These are phyloP conservation scores for Leucaena leucocephala DNA, from an alignment of 306 rosid species.

Conservation along the genomic window DNA sequence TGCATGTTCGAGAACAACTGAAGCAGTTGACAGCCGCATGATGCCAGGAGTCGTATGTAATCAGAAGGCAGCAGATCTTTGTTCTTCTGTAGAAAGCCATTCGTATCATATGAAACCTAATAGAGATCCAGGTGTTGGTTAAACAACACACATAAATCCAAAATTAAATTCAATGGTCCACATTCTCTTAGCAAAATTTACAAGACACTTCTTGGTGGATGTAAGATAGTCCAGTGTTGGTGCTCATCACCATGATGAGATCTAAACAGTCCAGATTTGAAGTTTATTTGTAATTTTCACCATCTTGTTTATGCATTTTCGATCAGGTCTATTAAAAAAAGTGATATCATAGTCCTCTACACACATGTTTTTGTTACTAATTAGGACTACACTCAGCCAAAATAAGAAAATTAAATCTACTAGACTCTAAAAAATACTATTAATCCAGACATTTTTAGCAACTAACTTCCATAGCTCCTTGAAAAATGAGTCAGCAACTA, in stretches of 20 bases:
- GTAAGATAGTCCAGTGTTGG: not conserved
- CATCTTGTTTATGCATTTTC: constrained; percentile 10
- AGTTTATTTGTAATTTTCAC: not conserved
- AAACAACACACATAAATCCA: not conserved
- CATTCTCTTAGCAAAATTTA: not conserved
- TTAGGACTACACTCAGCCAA: not conserved
- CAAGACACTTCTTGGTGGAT: not conserved
- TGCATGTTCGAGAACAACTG: constrained; percentile 61
- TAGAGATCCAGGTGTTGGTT: constrained; percentile 41
- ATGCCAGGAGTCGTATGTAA: constrained; percentile 67
- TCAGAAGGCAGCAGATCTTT: constrained; percentile 62
- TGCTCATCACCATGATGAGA: not conserved
- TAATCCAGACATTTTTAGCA: constrained; percentile 9
- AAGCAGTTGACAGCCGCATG: constrained; percentile 62
- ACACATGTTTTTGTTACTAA: not conserved
- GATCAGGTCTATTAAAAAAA: not conserved
- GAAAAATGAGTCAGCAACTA: not conserved
- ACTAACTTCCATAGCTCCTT: not conserved
- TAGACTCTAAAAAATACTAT: constrained; percentile 7
- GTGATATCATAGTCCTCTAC: constrained; percentile 27
- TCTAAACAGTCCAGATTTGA: not conserved
- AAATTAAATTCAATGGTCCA: constrained; percentile 27
- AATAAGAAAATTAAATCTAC: constrained; percentile 20
- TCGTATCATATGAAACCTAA: constrained; percentile 86
- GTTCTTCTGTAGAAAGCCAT: constrained; percentile 84